Base-by-base conservation (phyloP, 352 stramenopile genomes). In the Pythium inflatum region DNA sequence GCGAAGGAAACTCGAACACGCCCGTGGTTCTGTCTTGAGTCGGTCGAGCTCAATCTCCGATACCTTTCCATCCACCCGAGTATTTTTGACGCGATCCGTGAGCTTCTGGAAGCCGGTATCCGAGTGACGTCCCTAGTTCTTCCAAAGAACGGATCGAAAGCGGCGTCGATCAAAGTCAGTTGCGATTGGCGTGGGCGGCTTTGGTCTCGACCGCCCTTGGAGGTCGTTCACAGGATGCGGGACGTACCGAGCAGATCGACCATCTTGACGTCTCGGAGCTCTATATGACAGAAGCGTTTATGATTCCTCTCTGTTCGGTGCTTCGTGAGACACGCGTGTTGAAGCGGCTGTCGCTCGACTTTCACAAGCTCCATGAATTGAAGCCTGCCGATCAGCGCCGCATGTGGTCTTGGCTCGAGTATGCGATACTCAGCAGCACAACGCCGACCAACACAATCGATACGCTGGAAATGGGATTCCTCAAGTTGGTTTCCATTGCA, bases 71-170 rank as follows among this genome's bases (percentile, higher is more conserved):
- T 33, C 13, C 56, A 64, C 20, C 56, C 56, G 24, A 27, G 28
- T 2, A 18, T 64, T 13, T 51, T 51, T 13, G 28, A 64, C 18
- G 56, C 40, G 38, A 51, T 64, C 40, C 56, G 30, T 11, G 56
- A 51, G 40, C 28, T 64, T 3, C 25, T 64, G 2, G 56, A 64
- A 41, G 54, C 56, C 5, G 56, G 56, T 27, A 36, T 53, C 27
- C 56, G 30, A 9, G 40, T 64, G 16, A 36, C 25, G 27, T 36
- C 25, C 28, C 56, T 64, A 1, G 30, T 7, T 24, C 28, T 64
- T 20, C 56, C 56, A 22, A 20, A 49, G 2, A 25, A 48, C 24
- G 8, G 18, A 33, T 31, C 18, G 22, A 61, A n/a, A 11, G 36
- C 4, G 34, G 14, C 14, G 34, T 41, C 34, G 34, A 41, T 14